A percentile compares a stretch with the other conserved stretches of the same genome.
These are phyloP conservation scores for Clavispora santaluciae DNA, from an alignment of 805 yeast genomes.

Conservation along the genomic window DNA sequence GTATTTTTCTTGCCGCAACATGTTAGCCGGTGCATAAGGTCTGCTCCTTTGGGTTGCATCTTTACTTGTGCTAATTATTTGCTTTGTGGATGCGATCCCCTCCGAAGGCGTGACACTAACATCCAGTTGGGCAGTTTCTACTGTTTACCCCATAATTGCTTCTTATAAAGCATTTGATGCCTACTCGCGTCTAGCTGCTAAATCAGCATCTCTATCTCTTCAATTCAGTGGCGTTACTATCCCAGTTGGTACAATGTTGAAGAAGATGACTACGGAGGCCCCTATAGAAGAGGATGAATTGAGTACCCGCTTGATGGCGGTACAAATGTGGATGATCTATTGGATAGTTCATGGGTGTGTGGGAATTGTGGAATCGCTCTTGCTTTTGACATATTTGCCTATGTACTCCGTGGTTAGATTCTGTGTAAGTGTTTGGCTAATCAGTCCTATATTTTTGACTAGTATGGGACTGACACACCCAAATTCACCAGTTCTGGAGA, in stretches of 20 bases:
- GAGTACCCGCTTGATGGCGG: slow-evolving; percentile 21
- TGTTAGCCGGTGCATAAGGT: neutral
- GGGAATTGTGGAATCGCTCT: slow-evolving; percentile 35
- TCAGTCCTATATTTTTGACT: slow-evolving; percentile 48
- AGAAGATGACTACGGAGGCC: slow-evolving; percentile 19
- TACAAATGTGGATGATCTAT: slow-evolving; percentile 44
- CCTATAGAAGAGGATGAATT: slow-evolving; percentile 16
- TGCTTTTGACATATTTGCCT: slow-evolving; percentile 35
- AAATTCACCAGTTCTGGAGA: slow-evolving; percentile 8
- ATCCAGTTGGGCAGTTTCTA: slow-evolving; percentile 27
- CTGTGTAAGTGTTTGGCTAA: slow-evolving; percentile 43
- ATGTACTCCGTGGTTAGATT: slow-evolving; percentile 45
- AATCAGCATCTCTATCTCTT: slow-evolving; percentile 26
- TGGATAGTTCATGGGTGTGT: slow-evolving; percentile 60
- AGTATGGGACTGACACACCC: slow-evolving; percentile 19
- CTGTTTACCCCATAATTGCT: slow-evolving; percentile 56
- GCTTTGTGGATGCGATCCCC: neutral
- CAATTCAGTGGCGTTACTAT: slow-evolving; percentile 35
- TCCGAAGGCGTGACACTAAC: slow-evolving; percentile 6
- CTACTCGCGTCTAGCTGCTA: slow-evolving; percentile 28
- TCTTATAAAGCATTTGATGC: slow-evolving; percentile 53
- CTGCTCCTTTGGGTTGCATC: neutral
- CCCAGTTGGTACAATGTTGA: slow-evolving; percentile 33
- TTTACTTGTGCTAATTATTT: neutral
- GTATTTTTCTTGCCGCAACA: no score